phyloP scores from a whole-genome alignment of 2,329 filamentous ascomycete genomes.

The Aspergillus melleus region DNA sequence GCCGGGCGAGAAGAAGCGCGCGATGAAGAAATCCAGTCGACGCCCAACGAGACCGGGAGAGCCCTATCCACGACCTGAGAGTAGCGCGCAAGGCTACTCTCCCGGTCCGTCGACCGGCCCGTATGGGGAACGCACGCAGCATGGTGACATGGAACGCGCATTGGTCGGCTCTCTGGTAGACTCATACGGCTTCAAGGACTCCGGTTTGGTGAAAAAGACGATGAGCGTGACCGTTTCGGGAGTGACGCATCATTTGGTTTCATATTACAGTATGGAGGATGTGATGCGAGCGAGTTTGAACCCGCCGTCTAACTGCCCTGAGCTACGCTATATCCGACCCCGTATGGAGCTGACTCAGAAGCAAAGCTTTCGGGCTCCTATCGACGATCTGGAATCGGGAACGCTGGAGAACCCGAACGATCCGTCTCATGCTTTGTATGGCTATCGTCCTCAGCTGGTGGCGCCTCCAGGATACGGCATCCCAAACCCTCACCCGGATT shows the following conservation, averaged over 20 bases:
- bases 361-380: constrained; percentile 66
- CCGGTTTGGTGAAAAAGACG: constrained; percentile 87
- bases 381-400: constrained; percentile 60
- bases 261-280: constrained; percentile 82
- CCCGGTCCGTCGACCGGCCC: constrained; percentile 36
- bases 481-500: constrained; percentile 34
- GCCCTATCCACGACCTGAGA: constrained; percentile 50
- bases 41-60: constrained; percentile 54
- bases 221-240: constrained; percentile 76
- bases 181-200: constrained; percentile 81
- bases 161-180: constrained; percentile 84
- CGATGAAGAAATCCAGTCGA: constrained; percentile 66
- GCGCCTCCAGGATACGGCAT: constrained; percentile 37
- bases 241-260: constrained; percentile 80
- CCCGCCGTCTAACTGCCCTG: constrained; percentile 58
- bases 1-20: constrained; percentile 81
- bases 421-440: constrained; percentile 40
- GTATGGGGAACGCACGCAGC: constrained; percentile 40
- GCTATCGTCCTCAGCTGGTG: constrained; percentile 42
- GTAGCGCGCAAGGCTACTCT: constrained; percentile 39
- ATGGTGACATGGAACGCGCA: constrained; percentile 54
- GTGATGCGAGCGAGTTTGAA: constrained; percentile 63
- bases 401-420: constrained; percentile 41
- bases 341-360: constrained; percentile 59
- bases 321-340: constrained; percentile 53